These are phyloP conservation scores for Fusarium sp. DNA, from an alignment of 2,329 filamentous ascomycete genomes.

Conservation along the genomic window DNA sequence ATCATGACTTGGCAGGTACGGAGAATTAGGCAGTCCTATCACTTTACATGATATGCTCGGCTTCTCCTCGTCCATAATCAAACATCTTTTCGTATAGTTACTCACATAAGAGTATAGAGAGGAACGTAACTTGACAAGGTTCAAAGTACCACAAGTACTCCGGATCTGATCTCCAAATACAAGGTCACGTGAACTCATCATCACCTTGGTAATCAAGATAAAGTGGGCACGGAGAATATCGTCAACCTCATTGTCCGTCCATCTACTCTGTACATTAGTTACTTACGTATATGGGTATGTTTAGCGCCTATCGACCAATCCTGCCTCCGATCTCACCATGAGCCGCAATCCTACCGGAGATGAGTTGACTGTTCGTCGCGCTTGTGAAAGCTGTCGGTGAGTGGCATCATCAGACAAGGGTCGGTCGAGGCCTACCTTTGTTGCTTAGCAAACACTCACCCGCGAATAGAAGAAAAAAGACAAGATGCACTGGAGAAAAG, in stretches of 20 bases:
- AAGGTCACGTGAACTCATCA: constrained; percentile 9
- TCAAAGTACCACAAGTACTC: neutral
- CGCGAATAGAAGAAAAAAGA: constrained; percentile 33
- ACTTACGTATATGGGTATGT: neutral
- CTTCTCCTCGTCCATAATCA: no score
- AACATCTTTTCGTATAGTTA: no score
- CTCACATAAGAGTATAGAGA: no score
- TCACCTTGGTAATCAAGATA: neutral
- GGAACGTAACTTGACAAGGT: no score
- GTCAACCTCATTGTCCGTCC: neutral
- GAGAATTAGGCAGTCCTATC: constrained; percentile 7
- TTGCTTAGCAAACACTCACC: neutral
- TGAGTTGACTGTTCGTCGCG: constrained; percentile 22
- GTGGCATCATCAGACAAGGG: neutral
- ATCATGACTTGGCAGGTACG: constrained; percentile 17
- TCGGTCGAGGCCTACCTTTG: neutral
- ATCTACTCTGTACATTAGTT: neutral
- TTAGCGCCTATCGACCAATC: neutral
- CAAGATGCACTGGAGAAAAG: constrained; percentile 35
- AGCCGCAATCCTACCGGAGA: neutral
- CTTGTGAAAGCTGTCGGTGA: constrained; percentile 32
- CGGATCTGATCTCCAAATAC: constrained; percentile 5
- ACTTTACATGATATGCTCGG: neutral
- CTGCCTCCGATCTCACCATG: constrained; percentile 10
- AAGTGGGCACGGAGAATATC: constrained; percentile 27